Conservation (phyloP, 1,284 basidiomycete genomes). For the Austroboletus niveus region DNA sequence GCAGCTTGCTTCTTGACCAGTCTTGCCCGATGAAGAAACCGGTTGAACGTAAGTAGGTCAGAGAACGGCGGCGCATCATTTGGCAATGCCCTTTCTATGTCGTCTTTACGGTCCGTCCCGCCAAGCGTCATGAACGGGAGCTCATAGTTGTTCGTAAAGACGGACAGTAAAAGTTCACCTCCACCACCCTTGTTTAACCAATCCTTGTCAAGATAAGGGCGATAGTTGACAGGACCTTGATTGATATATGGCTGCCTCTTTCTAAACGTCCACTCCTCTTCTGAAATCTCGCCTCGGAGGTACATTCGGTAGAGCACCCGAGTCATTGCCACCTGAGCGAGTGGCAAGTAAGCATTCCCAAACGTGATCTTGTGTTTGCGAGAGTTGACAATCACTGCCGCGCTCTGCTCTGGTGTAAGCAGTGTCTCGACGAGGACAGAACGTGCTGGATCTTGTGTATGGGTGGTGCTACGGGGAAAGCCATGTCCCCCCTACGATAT, state of each 20-base stretch:
- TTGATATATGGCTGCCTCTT: constrained; percentile 47
- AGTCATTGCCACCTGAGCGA: constrained; percentile 53
- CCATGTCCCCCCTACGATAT: constrained; percentile 53
- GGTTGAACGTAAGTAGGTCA: constrained; percentile 41
- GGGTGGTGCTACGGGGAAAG: constrained; percentile 41
- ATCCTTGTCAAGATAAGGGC: constrained; percentile 49
- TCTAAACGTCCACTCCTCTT: constrained; percentile 53
- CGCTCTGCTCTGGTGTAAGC: constrained; percentile 31
- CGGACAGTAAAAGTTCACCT: neutral
- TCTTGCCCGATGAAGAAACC: constrained; percentile 47
- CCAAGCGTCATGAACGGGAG: neutral
- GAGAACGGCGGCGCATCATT: constrained; percentile 34
- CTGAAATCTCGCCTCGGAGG: constrained; percentile 44
- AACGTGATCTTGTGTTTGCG: constrained; percentile 46
- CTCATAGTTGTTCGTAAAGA: neutral
- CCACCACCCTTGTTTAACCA: constrained; percentile 50
- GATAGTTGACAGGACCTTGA: constrained; percentile 44
- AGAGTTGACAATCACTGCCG: constrained; percentile 37
- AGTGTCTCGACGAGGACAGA: constrained; percentile 26
- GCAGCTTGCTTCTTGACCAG: constrained; percentile 39
- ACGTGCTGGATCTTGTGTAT: constrained; percentile 37
- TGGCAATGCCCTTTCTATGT: neutral
- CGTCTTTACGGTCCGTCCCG: neutral
- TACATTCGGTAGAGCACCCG: constrained; percentile 50
- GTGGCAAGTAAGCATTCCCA: constrained; percentile 47